Evolutionary conservation across 768 basidiomycete genomes (phyloP), one percentile per base, ranked within the genome.

Genomic region (Hericium coralloides): DNA sequence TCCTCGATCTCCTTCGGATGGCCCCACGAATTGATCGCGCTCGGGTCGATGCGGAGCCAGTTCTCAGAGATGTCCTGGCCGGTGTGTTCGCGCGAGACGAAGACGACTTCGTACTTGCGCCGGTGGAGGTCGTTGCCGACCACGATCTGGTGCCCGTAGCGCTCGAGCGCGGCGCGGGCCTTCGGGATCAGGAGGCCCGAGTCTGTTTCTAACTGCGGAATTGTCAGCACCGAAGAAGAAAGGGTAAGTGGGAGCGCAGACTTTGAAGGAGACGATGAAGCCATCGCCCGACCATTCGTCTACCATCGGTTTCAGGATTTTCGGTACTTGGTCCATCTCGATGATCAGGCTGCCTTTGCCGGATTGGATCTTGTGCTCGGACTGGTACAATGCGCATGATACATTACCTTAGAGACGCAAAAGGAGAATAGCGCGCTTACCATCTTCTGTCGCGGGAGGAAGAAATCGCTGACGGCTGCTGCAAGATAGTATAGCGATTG

Each of bases 321-420:
- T 99, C 8, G 97, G 97, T 0, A 98, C 95, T 69, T 98, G 94
- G 67, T 99, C 97, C 97, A 98, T 99, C 70, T 98, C 95, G 56
- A 98, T 89, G 49, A 83, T 81, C 23, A 98, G 74, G 62, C 87
- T 95, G 1, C 95, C 95, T 67, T 95, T 94, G 26, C 92, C 91
- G 0, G 94, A 97, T 66, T 98, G 95, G 38, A 99, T 98, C 74
- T 99, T 99, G 73, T 99, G 97, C 72, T 92, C 93, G 1, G 92
- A 88, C 95, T 97, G 65, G 0, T 10, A 31, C 41, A n/a, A 36
- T 9, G 31, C 8, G 7, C 31, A 38, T 59, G n/a, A 48, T 51
- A 52, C 31, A 50, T 25, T 15, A 14, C 9, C 12, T 17, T 20
- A 18, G 47, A 9, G 15, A 38, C 23, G n/a, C 25, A 12, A 55